Evolutionary conservation across 1,139 yeast genomes (phyloP), one percentile per base, ranked within the genome.

Genomic region (Nakaseomyces delphensis): DNA sequence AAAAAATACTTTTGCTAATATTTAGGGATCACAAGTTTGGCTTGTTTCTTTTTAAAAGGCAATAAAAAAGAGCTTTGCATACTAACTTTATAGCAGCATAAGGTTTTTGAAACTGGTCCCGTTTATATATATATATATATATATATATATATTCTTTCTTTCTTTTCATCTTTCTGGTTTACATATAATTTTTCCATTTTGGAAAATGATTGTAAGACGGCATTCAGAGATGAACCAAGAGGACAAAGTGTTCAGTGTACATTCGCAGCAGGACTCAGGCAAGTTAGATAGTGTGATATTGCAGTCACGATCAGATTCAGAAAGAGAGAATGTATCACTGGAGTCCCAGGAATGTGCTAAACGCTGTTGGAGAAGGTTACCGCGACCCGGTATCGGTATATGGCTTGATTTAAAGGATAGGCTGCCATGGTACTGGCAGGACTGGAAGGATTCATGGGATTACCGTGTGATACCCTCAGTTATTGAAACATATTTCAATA

Each of bases 391-490:
- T 7, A 52, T 49, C 10, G 70, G 70, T 2, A 59, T 66, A 15
- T 45, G 54, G 31, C 48, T 55, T 20, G 70, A 66, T 46, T 21
- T 66, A 7, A 48, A 48, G 13, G 69, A 66, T 42, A 45, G 67
- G 18, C 10, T 59, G 2, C 95, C 95, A 0, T 76, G 71, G 56
- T 89, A 87, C 56, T 46, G 53, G 38, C 76, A 87, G 1, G 97
- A 89, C 59, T 83, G 91, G 76, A 71, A 57, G 15, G 98, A 91
- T 64, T 89, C 91, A 0, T 71, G 74, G 66, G 82, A 85, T 59
- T 91, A 91, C 59, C 66, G 97, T 53, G 93, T 87, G n/a, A 69
- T 91, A 2, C 97, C 98, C 0, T 71, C 95, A 0, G 80, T 87
- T 1, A 65, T 83, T 2, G 87, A 74, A 59, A 83, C 89, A 36